These are phyloP conservation scores for Blastocystis hominis DNA, from an alignment of 352 stramenopile species.

Conservation along the genomic window DNA sequence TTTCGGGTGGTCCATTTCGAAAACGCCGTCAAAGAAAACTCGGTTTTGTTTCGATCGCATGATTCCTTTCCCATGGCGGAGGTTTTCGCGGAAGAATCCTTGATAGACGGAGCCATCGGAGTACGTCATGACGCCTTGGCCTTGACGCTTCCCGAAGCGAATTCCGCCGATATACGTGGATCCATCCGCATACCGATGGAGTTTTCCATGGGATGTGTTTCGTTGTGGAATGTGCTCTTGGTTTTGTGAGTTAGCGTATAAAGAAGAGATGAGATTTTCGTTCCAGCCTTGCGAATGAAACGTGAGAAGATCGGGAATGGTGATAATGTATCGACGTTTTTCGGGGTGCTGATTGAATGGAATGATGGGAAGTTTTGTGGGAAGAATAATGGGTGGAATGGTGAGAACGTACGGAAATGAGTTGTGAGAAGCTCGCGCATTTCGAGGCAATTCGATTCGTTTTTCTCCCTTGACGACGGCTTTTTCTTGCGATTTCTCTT, in stretches of 20 bases:
- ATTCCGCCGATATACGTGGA: background rate
- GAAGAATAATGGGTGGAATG: background rate
- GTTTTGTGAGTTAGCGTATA: background rate
- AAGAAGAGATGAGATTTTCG: background rate
- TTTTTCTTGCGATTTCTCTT: no score
- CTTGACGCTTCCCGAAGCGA: background rate
- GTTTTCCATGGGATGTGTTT: no score
- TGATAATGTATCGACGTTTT: background rate
- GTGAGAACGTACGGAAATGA: background rate
- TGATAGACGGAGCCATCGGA: slow-evolving; percentile 6
- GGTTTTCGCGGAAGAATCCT: background rate
- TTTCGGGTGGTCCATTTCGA: background rate
- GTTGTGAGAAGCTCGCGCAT: background rate
- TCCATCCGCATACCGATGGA: background rate
- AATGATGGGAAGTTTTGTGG: background rate
- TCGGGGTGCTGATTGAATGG: background rate
- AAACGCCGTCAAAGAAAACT: background rate
- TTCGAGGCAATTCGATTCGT: background rate
- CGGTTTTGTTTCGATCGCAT: background rate
- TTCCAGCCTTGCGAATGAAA: background rate
- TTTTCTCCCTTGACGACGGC: no score
- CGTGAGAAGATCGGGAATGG: background rate
- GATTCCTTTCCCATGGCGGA: background rate
- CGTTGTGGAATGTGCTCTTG: background rate
- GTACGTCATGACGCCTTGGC: background rate